These are phyloP conservation scores for Aspergillus quadrilineatus DNA, from an alignment of 2,329 filamentous ascomycete genomes.

Conservation along the genomic window DNA sequence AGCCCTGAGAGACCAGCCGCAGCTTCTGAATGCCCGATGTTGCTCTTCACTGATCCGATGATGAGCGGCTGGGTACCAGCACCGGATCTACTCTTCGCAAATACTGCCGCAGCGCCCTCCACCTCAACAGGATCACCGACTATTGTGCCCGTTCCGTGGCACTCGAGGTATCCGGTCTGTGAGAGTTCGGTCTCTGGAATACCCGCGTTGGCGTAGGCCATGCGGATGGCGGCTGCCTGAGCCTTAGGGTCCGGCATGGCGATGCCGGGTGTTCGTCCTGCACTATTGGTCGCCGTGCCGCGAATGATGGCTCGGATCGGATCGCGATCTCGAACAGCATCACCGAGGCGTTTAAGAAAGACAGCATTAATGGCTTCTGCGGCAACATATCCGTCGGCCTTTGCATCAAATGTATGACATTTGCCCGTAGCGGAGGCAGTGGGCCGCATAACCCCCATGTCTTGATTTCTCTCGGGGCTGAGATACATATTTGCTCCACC, in stretches of 20 bases:
- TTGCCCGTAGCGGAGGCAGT: conserved; percentile 29
- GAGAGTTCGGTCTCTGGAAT: conserved; percentile 25
- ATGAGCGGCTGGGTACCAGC: background rate
- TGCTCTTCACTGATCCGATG: conserved; percentile 21
- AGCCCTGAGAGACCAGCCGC: conserved; percentile 29
- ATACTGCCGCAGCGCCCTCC: conserved; percentile 21
- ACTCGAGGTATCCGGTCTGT: conserved; percentile 37
- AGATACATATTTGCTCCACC: conserved; percentile 34
- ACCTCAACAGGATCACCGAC: conserved; percentile 31
- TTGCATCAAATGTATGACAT: conserved; percentile 27
- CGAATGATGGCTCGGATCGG: conserved; percentile 31
- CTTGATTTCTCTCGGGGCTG: background rate
- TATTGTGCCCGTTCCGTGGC: conserved; percentile 42
- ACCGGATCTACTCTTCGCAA: conserved; percentile 8
- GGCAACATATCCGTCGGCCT: conserved; percentile 31
- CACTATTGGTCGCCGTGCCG: conserved; percentile 20
- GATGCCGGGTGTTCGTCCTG: conserved; percentile 22
- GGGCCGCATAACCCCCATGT: conserved; percentile 9
- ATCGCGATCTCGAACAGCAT: conserved; percentile 30
- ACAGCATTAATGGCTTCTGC: conserved; percentile 33
- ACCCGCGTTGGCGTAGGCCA: conserved; percentile 21
- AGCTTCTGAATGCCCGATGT: conserved; percentile 29
- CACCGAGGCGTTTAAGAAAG: conserved; percentile 28
- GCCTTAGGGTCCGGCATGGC: background rate
- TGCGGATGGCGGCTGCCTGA: conserved; percentile 7